Evolutionary conservation across 306 rosid genomes (phyloP).

Genomic region (Cicer chorassanicum): DNA sequence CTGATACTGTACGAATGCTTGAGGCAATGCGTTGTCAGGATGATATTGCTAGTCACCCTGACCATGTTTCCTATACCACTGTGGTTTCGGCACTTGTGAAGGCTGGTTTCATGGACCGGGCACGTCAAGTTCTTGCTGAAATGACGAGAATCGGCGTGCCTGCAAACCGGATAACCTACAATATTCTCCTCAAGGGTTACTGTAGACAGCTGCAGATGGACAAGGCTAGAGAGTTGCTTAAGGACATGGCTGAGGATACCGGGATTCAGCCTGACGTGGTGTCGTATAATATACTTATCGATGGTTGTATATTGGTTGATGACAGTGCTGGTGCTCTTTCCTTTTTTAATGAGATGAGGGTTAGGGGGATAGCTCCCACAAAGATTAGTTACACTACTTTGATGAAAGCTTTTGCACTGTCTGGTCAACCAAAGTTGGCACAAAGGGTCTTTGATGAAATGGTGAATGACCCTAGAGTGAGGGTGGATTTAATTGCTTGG

Average conservation of each 20-base stretch:
- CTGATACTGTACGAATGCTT: slow-evolving; percentile 79
- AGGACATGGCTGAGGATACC: slow-evolving; percentile 77
- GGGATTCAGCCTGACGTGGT: slow-evolving; percentile 90
- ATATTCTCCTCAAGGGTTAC: slow-evolving; percentile 87
- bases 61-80: slow-evolving; percentile 89
- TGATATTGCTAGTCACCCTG: slow-evolving; percentile 83
- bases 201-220: slow-evolving; percentile 77
- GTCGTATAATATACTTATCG: slow-evolving; percentile 83
- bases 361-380: slow-evolving; percentile 87
- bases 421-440: slow-evolving; percentile 96
- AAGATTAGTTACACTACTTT: slow-evolving; percentile 94
- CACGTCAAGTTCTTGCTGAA: slow-evolving; percentile 86
- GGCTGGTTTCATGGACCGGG: slow-evolving; percentile 83
- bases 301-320: slow-evolving; percentile 88
- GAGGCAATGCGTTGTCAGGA: slow-evolving; percentile 86
- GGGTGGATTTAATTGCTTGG: slow-evolving; percentile 85
- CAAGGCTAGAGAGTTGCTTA: slow-evolving; percentile 75
- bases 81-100: slow-evolving; percentile 88
- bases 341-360: slow-evolving; percentile 90
- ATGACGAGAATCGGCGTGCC: slow-evolving; percentile 79
- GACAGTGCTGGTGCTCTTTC: slow-evolving; percentile 89
- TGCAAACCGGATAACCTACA: slow-evolving; percentile 85
- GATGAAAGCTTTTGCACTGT: slow-evolving; percentile 91
- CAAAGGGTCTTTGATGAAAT: slow-evolving; percentile 87
- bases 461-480: slow-evolving; percentile 78